phyloP scores from a whole-genome alignment of 2,329 filamentous ascomycete species.

The Diaporthe australafricana region DNA sequence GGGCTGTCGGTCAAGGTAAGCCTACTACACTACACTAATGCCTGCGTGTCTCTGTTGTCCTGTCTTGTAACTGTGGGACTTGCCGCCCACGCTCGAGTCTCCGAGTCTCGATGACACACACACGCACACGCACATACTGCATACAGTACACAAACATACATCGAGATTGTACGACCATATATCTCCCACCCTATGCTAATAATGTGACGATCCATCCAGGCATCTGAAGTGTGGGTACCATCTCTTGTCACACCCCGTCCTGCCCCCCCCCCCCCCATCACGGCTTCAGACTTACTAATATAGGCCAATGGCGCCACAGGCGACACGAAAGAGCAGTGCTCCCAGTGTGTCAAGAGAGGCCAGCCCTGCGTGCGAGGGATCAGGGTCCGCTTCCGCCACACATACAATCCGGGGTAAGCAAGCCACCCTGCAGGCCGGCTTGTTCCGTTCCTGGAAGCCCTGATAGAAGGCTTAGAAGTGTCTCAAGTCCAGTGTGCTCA shows the following conservation, averaged over 20 bases:
- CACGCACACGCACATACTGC: background rate
- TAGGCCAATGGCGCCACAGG: background rate
- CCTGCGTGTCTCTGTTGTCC: background rate
- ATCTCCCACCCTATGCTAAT: background rate
- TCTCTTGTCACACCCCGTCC: background rate
- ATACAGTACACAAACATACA: background rate
- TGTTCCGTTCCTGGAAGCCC: background rate
- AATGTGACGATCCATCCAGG: slow-evolving; percentile 1
- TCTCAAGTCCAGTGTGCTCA: background rate
- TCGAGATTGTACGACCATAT: slow-evolving; percentile 3
- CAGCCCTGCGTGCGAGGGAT: slow-evolving; percentile 31
- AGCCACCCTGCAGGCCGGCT: background rate
- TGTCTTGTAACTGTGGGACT: background rate
- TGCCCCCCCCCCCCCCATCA: no score
- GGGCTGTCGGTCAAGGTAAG: slow-evolving; percentile 23
- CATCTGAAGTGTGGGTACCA: slow-evolving; percentile 18
- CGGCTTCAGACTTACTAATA: background rate
- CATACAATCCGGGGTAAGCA: slow-evolving; percentile 31
- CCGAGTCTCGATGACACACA: background rate
- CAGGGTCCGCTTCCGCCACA: slow-evolving; percentile 34
- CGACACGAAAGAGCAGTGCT: slow-evolving; percentile 27
- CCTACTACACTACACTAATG: background rate
- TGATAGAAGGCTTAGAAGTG: no score
- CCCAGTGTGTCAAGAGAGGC: slow-evolving; percentile 32
- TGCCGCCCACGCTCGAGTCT: background rate